Evolutionary conservation across 176 grass and related monocot genomes (phyloP), one percentile per base, ranked within the genome.

Genomic region (Lolium rigidum): DNA sequence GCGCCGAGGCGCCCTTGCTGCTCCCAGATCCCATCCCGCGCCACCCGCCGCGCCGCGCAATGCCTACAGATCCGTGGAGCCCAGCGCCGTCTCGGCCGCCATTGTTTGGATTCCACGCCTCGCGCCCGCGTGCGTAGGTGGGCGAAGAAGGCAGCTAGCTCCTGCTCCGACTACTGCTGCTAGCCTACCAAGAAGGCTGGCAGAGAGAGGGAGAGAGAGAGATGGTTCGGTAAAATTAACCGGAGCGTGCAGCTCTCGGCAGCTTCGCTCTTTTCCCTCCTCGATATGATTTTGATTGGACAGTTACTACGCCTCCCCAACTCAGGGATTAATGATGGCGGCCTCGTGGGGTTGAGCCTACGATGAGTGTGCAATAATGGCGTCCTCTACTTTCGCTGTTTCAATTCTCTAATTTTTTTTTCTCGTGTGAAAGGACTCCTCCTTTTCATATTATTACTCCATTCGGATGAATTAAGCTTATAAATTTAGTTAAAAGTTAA

Each of bases 11-110:
- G 54, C 77, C 84, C 86, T 96, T 99, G 82, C 94, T 99, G 81
- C 87, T 91, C 44, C 90, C 85, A 84, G 94, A 96, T 96, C 97
- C 94, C 91, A 95, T 95, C 57, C 16, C 22, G n/a, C 58, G 4
- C 26, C 21, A 54, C 26, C 55, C 22, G 50, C 26, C 17, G 63
- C 38, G 5, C 48, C 70, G 12, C 55, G 13, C 74, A 41, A 54
- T 24, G 7, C 9, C 85, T 61, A 88, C 43, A 88, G 85, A 91
- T 91, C 85, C 85, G 44, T 50, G 60, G 81, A 76, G 61, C 59
- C 59, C 10, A 11, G 12, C 74, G 38, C 38, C 38, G 7, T 43
- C 41, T 43, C 41, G 41, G 41, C 41, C 4, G 15, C 74, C 89
- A 91, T 91, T 85, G 89, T 39, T 18, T 52, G 47, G 18, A 70